These are phyloP conservation scores for Micromonas pusilla DNA, from an alignment of 139 green algal genomes.

Conservation along the genomic window DNA sequence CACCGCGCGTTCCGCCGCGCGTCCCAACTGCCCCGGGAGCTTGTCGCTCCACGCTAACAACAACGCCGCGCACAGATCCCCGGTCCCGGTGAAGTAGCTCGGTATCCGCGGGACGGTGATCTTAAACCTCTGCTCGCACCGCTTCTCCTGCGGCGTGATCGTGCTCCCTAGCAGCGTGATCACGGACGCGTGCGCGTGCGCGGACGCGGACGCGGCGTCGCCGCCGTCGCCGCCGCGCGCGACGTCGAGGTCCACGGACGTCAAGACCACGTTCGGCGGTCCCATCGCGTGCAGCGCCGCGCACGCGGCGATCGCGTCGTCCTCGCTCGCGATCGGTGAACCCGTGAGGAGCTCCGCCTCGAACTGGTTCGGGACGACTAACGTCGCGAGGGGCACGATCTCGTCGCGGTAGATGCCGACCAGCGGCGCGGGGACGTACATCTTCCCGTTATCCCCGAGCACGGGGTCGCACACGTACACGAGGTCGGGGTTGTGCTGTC, in stretches of 20 bases:
- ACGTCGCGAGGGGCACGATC: constrained; percentile 58
- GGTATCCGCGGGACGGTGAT: not conserved
- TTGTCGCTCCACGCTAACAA: not conserved
- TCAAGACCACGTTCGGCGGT: constrained; percentile 20
- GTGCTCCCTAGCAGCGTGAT: not conserved
- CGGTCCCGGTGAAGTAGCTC: constrained; percentile 17
- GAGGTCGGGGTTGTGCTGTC: constrained; percentile 53
- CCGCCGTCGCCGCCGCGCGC: not conserved
- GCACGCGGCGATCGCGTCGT: constrained; percentile 46
- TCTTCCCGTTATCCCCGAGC: constrained; percentile 75
- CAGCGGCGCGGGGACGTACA: constrained; percentile 73
- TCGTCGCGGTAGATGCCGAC: constrained; percentile 53
- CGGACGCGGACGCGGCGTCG: not conserved
- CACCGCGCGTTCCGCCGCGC: not conserved
- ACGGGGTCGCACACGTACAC: constrained; percentile 86
- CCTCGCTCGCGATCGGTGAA: constrained; percentile 44
- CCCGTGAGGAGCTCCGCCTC: constrained; percentile 77
- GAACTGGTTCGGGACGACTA: constrained; percentile 85
- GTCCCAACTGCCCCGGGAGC: not conserved
- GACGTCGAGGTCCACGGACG: not conserved
- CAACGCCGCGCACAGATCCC: constrained; percentile 3
- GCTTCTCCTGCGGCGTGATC: not conserved
- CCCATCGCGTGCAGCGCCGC: not conserved
- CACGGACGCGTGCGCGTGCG: too few species aligned
- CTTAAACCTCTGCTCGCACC: not conserved